Base-by-base conservation (phyloP, 2,329 filamentous ascomycete genomes). In the Epichloe uncinata region DNA sequence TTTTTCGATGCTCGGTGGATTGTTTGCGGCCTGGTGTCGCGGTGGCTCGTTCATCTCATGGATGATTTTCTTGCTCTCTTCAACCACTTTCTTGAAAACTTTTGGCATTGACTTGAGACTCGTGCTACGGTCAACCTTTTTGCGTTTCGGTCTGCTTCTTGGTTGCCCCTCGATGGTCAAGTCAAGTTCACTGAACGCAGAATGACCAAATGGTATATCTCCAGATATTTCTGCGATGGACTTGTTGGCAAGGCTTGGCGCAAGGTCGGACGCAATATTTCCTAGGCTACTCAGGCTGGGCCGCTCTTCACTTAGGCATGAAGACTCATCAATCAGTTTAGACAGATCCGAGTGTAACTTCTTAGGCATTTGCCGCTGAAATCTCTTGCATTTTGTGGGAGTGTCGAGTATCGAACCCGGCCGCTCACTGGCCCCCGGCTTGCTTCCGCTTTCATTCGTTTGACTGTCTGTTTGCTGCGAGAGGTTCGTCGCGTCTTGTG, bases 101-200 rank as follows among this genome's bases (percentile, higher is more conserved):
- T 78, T 77, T n/a, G 78, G 77, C 54, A 82, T 72, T 45, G 69
- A 72, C 56, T 77, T 79, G 63, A 82, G 75, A 58, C 78, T 82
- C 2, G 73, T 64, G 46, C 72, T 77, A 41, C 77, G 69, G 43
- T 77, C 74, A 7, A 72, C 64, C 57, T 77, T 76, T 33, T 66
- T 63, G 20, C 63, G 64, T 60, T 70, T 67, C 37, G 61, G 58
- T 51, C 60, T 62, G 50, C 68, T 72, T 30, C 66, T 64, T n/a
- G 70, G 66, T 48, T 74, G 67, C 5, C 71, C 70, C 18, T 71
- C 69, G 1, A 74, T 58, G 1, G 78, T 72, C 1, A 83, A 62
- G 48, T 82, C 79, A 6, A 83, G 67, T 57, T 79, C 78, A 55
- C 78, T 83, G 56, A 84, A 83, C n/a, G 80, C 80, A 16, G 80